These are phyloP conservation scores for Zymoseptoria brevis DNA, from an alignment of 2,329 filamentous ascomycete species.

Conservation along the genomic window DNA sequence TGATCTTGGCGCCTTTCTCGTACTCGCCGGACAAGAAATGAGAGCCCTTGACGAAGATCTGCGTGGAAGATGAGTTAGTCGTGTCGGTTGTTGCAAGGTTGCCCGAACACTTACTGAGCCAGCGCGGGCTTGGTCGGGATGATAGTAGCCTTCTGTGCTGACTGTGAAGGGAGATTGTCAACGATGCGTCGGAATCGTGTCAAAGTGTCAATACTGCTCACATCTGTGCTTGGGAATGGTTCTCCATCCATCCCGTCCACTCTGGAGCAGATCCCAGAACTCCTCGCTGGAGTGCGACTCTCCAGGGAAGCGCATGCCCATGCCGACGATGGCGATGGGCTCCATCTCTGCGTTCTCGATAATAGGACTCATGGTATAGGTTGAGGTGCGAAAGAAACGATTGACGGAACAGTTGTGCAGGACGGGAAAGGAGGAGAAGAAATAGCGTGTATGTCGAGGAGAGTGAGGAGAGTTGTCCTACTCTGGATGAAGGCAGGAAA, in stretches of 20 bases:
- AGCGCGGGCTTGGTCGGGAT: conserved; percentile 2
- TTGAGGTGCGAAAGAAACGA: neutral
- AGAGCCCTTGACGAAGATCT: neutral
- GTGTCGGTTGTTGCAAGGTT: no score
- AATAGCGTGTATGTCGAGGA: neutral
- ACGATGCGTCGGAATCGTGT: neutral
- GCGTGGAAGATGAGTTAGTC: neutral
- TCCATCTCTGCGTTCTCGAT: conserved; percentile 1
- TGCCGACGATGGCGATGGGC: conserved; percentile 7
- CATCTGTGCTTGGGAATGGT: conserved; percentile 1
- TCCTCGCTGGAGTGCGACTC: conserved; percentile 2
- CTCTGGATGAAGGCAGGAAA: neutral
- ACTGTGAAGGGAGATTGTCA: neutral
- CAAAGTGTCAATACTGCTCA: no score
- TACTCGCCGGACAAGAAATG: conserved; percentile 3
- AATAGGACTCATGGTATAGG: neutral
- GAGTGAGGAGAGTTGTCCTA: neutral
- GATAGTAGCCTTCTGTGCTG: conserved; percentile 2
- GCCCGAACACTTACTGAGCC: neutral
- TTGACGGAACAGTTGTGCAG: neutral
- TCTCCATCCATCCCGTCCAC: neutral
- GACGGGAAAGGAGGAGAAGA: neutral
- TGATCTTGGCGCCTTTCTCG: neutral
- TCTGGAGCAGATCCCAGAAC: conserved; percentile 5
- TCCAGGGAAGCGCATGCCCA: conserved; percentile 12